A percentile compares a stretch with the other conserved stretches of the same genome.
Evolutionary conservation across 1,284 basidiomycete genomes (phyloP).

Genomic region (Puccinia coronata): DNA sequence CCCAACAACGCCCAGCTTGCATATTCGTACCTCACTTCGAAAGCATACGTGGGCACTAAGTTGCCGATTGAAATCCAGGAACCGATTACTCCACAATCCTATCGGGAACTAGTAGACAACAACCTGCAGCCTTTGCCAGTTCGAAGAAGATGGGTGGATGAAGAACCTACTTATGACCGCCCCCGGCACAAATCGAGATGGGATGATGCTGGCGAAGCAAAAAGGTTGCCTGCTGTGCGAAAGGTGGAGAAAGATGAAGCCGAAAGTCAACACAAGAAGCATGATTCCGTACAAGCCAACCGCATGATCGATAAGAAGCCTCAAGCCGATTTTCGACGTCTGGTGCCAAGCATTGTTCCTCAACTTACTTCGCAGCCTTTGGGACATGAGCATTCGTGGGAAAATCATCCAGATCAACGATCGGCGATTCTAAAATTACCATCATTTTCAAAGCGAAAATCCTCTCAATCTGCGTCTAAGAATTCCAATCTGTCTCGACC

Average conservation of each 20-base stretch:
- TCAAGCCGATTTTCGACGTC: background rate
- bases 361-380: background rate
- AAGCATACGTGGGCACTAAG: slow-evolving; percentile 28
- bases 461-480: background rate
- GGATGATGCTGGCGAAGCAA: slow-evolving; percentile 67
- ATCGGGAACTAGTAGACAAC: slow-evolving; percentile 32
- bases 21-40: slow-evolving; percentile 14
- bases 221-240: slow-evolving; percentile 59
- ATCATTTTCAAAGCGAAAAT: slow-evolving; percentile 46
- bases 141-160: slow-evolving; percentile 50
- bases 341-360: background rate
- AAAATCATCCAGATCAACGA: slow-evolving; percentile 15
- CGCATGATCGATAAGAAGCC: slow-evolving; percentile 21
- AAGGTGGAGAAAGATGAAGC: slow-evolving; percentile 31
- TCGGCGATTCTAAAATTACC: slow-evolving; percentile 43
- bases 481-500: background rate
- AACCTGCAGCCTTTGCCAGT: slow-evolving; percentile 40
- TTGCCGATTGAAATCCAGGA: slow-evolving; percentile 35
- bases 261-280: background rate
- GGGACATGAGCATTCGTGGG: slow-evolving; percentile 7
- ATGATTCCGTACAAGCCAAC: slow-evolving; percentile 39
- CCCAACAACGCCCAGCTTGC: slow-evolving; percentile 32
- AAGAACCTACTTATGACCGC: slow-evolving; percentile 50
- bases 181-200: slow-evolving; percentile 57
- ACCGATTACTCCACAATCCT: slow-evolving; percentile 31